Base-by-base conservation (phyloP, 2,329 filamentous ascomycete species). In the Chrysoporthe puriensis region DNA sequence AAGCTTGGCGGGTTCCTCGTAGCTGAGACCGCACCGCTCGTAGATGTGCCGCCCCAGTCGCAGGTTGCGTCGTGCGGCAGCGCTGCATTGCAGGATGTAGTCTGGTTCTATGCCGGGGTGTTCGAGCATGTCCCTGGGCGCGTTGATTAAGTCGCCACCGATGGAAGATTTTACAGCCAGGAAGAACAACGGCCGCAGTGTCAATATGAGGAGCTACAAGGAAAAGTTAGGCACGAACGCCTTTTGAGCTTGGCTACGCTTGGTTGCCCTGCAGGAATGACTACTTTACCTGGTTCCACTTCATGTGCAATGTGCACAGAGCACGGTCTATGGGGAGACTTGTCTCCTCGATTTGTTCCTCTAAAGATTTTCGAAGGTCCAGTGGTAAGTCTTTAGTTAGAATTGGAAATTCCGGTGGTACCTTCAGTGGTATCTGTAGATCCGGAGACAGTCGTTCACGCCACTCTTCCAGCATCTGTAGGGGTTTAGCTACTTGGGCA, bases 171-270 rank as follows among this genome's bases (percentile, higher is more conserved):
- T 83, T 36, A 84, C 81, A 1, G 81, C 79, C 7, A 79, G 76
- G 57, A 85, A 80, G 71, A 85, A 82, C 18, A 83, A 76, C 3
- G 84, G 83, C 0, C 84, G 81, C 40, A 83, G 77, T 13, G 82
- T 77, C 16, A 85, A 76, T 59, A 86, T 81, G n/a, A 83, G 70
- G 18, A 85, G 79, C 80, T 85, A 75, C 18, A 34, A n/a, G 13
- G 26, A 7, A 9, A 6, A 32, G 54, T 69, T 44, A 67, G 66
- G 36, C 34, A 43, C 16, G 43, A 4, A 6, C 18, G 43, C 14
- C 34, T 32, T 43, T 18, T 62, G 44, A 14, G 26, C 14, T 18
- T 26, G 6, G n/a, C 14, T 8, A 52, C 40, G 9, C n/a, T 4
- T 18, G 34, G 18, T n/a, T 56, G 13, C 36, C 48, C 9, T 16